Evolutionary conservation across 345 rosid species (phyloP).

Genomic region (Gossypium stocksii): DNA sequence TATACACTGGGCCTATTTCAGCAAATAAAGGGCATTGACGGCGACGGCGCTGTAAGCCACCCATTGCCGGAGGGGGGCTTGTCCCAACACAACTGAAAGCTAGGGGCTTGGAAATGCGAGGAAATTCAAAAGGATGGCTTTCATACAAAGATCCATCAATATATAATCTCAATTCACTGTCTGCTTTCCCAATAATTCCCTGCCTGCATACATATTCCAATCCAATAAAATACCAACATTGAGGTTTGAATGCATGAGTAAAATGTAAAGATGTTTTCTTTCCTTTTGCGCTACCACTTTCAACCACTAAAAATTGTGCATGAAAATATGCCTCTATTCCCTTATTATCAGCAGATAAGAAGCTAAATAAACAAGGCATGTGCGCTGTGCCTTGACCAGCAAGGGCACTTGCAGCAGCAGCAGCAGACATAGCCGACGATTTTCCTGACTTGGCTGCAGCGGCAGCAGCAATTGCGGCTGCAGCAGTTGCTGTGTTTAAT

Average conservation of each 20-base stretch:
- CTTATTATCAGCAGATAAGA: conserved; percentile 92
- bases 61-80: conserved; percentile 95
- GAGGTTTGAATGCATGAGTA: conserved; percentile 97
- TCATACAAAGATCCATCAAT: conserved; percentile 93
- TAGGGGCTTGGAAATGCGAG: conserved; percentile 89
- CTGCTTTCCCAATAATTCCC: conserved; percentile 83
- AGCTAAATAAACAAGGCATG: conserved; percentile 97
- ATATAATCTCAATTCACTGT: conserved; percentile 84
- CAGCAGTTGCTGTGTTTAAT: conserved; percentile 91
- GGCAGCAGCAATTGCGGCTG: conserved; percentile 98
- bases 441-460: conserved; percentile 98
- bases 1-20: conserved; percentile 96
- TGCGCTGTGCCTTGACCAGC: conserved; percentile 99
- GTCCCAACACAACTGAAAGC: conserved; percentile 97
- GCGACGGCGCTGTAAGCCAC: conserved; percentile 93
- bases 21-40: conserved; percentile 98
- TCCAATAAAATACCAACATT: conserved; percentile 97
- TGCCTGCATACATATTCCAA: conserved; percentile 86
- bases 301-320: conserved; percentile 97
- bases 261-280: conserved; percentile 93
- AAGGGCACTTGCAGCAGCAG: conserved; percentile 98
- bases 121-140: conserved; percentile 89
- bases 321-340: conserved; percentile 97
- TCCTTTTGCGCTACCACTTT: conserved; percentile 86
- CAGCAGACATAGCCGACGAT: conserved; percentile 98